phyloP scores from a whole-genome alignment of 108 stramenopile species.

The Parmales sp. region DNA sequence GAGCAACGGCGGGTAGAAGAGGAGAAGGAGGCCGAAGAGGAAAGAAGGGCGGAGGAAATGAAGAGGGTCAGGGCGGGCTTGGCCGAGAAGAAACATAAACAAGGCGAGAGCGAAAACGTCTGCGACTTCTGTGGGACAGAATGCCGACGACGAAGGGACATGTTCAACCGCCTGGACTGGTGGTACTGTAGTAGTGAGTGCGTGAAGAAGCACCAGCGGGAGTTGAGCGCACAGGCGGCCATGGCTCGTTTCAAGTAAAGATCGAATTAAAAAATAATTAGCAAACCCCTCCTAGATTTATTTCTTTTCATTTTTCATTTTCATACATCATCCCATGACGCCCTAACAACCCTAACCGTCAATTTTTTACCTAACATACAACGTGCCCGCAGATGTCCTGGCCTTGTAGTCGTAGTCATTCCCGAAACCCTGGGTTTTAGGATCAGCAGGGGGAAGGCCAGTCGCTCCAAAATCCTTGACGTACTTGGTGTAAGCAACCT shows the following conservation, averaged over 20 bases:
- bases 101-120: conserved; percentile 32
- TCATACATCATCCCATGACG: not conserved
- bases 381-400: conserved; percentile 39
- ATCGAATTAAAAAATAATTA: not conserved
- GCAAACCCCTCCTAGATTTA: not conserved
- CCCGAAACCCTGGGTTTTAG: conserved; percentile 59
- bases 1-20: conserved; percentile 8
- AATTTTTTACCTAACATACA: conserved; percentile 3
- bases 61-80: conserved; percentile 37
- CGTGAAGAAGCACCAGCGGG: conserved; percentile 75
- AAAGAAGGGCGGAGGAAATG: conserved; percentile 23
- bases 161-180: conserved; percentile 68
- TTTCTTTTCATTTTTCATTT: not conserved
- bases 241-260: conserved; percentile 54
- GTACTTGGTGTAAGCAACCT: conserved; percentile 59
- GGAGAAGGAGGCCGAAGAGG: conserved; percentile 21
- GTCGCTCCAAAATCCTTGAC: conserved; percentile 21
- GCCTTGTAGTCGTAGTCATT: conserved; percentile 60
- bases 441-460: conserved; percentile 18
- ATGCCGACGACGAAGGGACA: conserved; percentile 43
- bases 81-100: conserved; percentile 21
- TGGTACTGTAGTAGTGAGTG: conserved; percentile 69
- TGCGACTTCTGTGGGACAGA: conserved; percentile 70
- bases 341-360: too few relatives aligned
- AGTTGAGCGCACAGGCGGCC: conserved; percentile 70